phyloP scores from a whole-genome alignment of 257 asterid genomes.

The Rubia yunnanensis region DNA sequence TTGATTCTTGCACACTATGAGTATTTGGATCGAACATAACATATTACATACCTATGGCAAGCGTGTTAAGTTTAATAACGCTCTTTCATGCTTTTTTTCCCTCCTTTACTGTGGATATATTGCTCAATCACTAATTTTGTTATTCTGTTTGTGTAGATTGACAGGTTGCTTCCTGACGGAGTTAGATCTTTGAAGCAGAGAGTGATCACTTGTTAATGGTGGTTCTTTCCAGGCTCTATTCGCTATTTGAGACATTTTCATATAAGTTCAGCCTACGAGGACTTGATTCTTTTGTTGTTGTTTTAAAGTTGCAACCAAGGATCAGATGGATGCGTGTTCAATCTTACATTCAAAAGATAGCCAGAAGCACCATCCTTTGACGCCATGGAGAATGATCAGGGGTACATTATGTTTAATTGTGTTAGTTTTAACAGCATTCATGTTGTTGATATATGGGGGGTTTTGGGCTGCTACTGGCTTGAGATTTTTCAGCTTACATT shows the following conservation, averaged over 20 bases:
- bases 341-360: slow-evolving; percentile 21
- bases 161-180: background rate
- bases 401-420: slow-evolving; percentile 58
- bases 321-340: slow-evolving; percentile 32
- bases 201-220: too few relatives aligned
- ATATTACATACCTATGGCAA: background rate
- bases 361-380: slow-evolving; percentile 52
- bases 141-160: slow-evolving; percentile 7
- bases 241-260: background rate
- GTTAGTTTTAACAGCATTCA: slow-evolving; percentile 62
- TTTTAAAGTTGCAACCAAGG: background rate
- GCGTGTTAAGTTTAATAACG: background rate
- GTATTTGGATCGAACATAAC: background rate
- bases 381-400: slow-evolving; percentile 38
- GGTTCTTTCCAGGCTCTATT: background rate
- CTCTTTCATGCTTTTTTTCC: background rate
- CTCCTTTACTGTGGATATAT: background rate
- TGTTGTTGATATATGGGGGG: slow-evolving; percentile 52
- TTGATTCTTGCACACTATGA: background rate
- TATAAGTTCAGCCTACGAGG: background rate
- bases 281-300: background rate
- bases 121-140: background rate
- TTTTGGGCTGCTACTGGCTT: slow-evolving; percentile 52
- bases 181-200: background rate
- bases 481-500: slow-evolving; percentile 48